A percentile compares a stretch with the other conserved stretches of the same genome.
These are phyloP conservation scores for Phialocephala subalpina DNA, from an alignment of 2,329 filamentous ascomycete genomes.

Conservation along the genomic window DNA sequence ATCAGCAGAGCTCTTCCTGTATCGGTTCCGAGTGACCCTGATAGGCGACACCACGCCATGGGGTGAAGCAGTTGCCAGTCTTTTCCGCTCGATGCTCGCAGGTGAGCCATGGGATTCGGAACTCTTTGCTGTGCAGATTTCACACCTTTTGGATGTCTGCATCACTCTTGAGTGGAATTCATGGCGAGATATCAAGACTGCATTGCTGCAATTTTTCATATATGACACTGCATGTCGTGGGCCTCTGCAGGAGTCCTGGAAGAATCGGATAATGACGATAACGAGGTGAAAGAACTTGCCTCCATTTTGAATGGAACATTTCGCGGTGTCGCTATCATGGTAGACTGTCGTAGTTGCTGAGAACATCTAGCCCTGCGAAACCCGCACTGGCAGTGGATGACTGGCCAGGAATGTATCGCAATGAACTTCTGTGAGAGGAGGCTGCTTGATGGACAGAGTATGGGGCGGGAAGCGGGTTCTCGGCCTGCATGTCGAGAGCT, in stretches of 20 bases:
- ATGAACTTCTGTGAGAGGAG: not conserved
- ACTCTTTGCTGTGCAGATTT: constrained; percentile 22
- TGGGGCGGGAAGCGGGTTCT: not conserved
- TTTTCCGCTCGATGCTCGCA: constrained; percentile 15
- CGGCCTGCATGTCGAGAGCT: not conserved
- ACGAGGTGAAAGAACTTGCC: constrained; percentile 3
- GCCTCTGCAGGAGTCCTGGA: constrained; percentile 18
- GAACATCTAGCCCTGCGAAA: not conserved
- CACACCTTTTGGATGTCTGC: constrained; percentile 44
- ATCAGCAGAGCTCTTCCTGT: constrained; percentile 18
- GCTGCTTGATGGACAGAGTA: not conserved
- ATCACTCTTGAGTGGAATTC: constrained; percentile 11
- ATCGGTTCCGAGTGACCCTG: constrained; percentile 12
- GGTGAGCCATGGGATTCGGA: constrained; percentile 3
- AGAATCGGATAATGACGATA: constrained; percentile 11
- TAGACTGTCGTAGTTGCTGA: not conserved
- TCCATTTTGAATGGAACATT: not conserved
- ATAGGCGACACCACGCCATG: not conserved
- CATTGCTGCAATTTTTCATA: constrained; percentile 20
- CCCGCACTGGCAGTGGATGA: not conserved
- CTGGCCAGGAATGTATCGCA: not conserved
- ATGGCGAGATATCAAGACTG: constrained; percentile 15
- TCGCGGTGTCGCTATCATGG: not conserved
- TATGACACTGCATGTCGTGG: constrained; percentile 19
- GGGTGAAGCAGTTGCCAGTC: constrained; percentile 5